These are phyloP conservation scores for Malus hybrid DNA, from an alignment of 331 rosid genomes.

Conservation along the genomic window DNA sequence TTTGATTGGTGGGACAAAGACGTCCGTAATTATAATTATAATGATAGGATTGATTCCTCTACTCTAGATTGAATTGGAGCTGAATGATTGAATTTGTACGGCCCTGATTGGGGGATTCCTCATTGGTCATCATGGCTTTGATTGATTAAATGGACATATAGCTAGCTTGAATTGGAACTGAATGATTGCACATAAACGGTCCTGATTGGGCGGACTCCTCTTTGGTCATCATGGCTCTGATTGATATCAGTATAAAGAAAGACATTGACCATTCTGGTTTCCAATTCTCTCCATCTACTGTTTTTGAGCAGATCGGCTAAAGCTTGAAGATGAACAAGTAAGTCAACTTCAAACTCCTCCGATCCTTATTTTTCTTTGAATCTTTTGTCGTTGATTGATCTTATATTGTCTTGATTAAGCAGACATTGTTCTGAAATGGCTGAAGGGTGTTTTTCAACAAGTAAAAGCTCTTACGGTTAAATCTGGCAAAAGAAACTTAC, in stretches of 20 bases:
- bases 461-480: too few relatives aligned
- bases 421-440: too few relatives aligned
- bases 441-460: too few relatives aligned
- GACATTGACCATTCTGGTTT: neutral
- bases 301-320: neutral
- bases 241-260: neutral
- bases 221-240: neutral
- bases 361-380: neutral
- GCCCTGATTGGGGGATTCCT: constrained; percentile 7
- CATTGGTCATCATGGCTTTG: neutral
- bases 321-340: neutral
- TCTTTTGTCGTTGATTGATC: too few relatives aligned
- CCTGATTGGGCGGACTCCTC: constrained; percentile 4
- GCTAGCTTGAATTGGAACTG: too few relatives aligned
- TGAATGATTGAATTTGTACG: constrained; percentile 1
- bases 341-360: neutral
- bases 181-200: constrained; percentile 8
- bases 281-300: too few relatives aligned
- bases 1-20: neutral
- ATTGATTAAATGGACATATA: constrained; percentile 13
- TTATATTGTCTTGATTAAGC: neutral
- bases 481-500: too few relatives aligned
- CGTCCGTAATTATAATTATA: neutral
- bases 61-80: too few relatives aligned
- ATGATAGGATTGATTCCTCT: neutral